Evolutionary conservation across 768 basidiomycete genomes (phyloP).

Genomic region (Boletus barrowsii): DNA sequence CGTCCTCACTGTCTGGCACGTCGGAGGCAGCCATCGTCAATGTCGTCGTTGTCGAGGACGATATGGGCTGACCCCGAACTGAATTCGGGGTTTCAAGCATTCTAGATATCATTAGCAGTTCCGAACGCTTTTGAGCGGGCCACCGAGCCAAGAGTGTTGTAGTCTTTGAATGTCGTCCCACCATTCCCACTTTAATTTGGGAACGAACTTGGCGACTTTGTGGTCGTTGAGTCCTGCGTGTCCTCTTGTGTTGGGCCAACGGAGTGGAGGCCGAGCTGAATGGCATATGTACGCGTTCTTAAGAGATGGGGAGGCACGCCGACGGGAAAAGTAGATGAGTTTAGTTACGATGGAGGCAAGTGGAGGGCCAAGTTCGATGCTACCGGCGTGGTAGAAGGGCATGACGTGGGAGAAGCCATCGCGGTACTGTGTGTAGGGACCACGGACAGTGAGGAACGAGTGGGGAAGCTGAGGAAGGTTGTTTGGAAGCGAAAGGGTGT

Average conservation of each 20-base stretch:
- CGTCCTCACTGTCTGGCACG: constrained; percentile 7
- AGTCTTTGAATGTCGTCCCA: constrained; percentile 13
- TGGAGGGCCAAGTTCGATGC: constrained; percentile 33
- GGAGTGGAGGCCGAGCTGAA: constrained; percentile 22
- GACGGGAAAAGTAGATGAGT: constrained; percentile 58
- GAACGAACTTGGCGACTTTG: constrained; percentile 32
- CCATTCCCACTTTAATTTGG: constrained; percentile 20
- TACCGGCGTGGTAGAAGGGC: constrained; percentile 31
- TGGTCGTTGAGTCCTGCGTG: constrained; percentile 53
- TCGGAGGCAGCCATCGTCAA: constrained; percentile 6
- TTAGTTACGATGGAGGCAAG: constrained; percentile 56
- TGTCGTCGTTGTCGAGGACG: constrained; percentile 5
- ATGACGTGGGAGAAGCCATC: constrained; percentile 30
- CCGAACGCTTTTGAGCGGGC: constrained; percentile 23
- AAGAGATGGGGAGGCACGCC: constrained; percentile 38
- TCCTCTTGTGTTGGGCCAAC: constrained; percentile 55
- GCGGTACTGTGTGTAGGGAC: constrained; percentile 48
- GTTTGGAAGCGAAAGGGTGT: constrained; percentile 45
- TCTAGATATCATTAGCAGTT: too few relatives aligned
- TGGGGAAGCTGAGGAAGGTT: constrained; percentile 17
- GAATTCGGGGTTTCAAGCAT: constrained; percentile 19
- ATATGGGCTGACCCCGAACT: constrained; percentile 6
- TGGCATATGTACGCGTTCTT: constrained; percentile 30
- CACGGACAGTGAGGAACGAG: constrained; percentile 39
- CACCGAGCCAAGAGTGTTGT: constrained; percentile 24